These are phyloP conservation scores for Keqinozyma sinolaborantium DNA, from an alignment of 1,139 yeast species.

Conservation along the genomic window DNA sequence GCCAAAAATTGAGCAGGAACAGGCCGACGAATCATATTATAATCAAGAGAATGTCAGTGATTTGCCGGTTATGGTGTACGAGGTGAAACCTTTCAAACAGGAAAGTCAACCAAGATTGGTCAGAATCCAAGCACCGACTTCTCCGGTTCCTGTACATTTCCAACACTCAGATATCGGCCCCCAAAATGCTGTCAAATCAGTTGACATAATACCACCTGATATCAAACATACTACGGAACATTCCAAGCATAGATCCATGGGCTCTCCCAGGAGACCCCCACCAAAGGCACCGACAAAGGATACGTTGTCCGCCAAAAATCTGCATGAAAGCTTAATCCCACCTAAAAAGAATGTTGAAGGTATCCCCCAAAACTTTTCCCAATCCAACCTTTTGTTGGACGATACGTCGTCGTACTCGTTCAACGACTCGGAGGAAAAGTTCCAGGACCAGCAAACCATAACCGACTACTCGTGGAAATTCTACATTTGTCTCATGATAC, in stretches of 20 bases:
- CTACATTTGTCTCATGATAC: conserved; percentile 19
- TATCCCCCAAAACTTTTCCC: too few relatives aligned
- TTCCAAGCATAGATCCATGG: too few relatives aligned
- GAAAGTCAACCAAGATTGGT: conserved; percentile 7
- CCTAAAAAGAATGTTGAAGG: too few relatives aligned
- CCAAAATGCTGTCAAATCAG: conserved; percentile 6
- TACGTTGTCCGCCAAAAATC: conserved; percentile 5
- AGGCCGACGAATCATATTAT: background rate
- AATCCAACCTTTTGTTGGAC: too few relatives aligned
- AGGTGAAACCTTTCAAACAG: background rate
- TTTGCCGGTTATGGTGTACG: background rate
- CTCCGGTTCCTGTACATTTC: conserved; percentile 11
- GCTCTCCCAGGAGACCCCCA: conserved; percentile 11
- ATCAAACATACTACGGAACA: too few relatives aligned
- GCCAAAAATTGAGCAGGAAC: background rate
- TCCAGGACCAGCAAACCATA: too few relatives aligned
- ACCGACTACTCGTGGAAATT: conserved; percentile 15
- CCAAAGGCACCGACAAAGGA: conserved; percentile 11
- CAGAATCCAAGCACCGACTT: conserved; percentile 5
- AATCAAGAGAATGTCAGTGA: background rate
- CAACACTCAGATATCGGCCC: conserved; percentile 14
- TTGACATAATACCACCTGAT: conserved; percentile 1
- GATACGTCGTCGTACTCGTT: too few relatives aligned
- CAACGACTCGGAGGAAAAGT: too few relatives aligned
- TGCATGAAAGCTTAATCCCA: conserved; percentile 12